Conservation (phyloP, 495 filamentous ascomycete genomes). For the Hypoxylon cercidicola region DNA sequence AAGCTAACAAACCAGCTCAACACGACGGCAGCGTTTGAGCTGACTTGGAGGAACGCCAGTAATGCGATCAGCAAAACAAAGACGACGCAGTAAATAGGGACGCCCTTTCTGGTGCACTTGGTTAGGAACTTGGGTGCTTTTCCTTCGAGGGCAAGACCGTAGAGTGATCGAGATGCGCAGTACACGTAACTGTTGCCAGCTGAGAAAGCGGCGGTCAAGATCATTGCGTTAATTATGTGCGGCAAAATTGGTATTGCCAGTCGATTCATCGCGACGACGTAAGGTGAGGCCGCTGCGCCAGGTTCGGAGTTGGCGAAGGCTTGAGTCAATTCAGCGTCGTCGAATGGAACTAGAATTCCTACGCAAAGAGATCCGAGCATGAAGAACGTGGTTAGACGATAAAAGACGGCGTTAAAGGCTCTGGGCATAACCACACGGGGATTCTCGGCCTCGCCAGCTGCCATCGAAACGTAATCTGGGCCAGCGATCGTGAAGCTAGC, state of each 20-base stretch:
- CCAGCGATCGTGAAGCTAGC: slow-evolving; percentile 77
- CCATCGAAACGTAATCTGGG: slow-evolving; percentile 79
- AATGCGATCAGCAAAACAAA: slow-evolving; percentile 71
- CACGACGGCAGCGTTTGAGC: slow-evolving; percentile 72
- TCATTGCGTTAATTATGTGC: slow-evolving; percentile 75
- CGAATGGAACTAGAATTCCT: slow-evolving; percentile 68
- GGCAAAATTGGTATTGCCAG: slow-evolving; percentile 70
- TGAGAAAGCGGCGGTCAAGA: slow-evolving; percentile 74
- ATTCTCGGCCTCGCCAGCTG: slow-evolving; percentile 74
- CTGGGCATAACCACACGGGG: slow-evolving; percentile 68
- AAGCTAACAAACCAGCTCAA: slow-evolving; percentile 80
- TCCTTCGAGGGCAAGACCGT: slow-evolving; percentile 61
- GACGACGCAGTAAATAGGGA: slow-evolving; percentile 68
- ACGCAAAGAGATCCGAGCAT: slow-evolving; percentile 71
- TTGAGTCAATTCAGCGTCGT: slow-evolving; percentile 55
- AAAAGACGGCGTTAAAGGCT: slow-evolving; percentile 76
- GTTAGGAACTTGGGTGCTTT: slow-evolving; percentile 70
- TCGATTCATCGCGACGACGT: slow-evolving; percentile 80
- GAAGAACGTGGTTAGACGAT: slow-evolving; percentile 74
- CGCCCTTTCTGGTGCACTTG: slow-evolving; percentile 64
- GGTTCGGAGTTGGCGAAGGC: slow-evolving; percentile 59
- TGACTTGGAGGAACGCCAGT: slow-evolving; percentile 77
- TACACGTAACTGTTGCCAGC: slow-evolving; percentile 83
- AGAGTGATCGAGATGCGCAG: slow-evolving; percentile 74
- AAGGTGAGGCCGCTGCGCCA: slow-evolving; percentile 75